phyloP scores from a whole-genome alignment of 306 rosid genomes.

The Cicer yamashitae region DNA sequence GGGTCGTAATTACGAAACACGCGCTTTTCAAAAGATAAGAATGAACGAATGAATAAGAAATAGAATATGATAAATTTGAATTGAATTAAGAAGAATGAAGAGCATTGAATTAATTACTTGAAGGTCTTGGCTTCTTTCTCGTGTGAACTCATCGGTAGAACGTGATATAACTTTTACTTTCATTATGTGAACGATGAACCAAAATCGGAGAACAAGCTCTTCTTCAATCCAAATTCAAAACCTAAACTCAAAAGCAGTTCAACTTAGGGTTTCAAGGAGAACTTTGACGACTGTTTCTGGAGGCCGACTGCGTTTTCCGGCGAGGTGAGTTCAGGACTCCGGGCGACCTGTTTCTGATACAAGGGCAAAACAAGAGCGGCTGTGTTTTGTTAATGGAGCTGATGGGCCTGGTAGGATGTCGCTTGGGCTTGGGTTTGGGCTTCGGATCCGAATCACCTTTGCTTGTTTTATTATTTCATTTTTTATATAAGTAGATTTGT shows the following conservation, averaged over 20 bases:
- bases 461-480: too few species aligned
- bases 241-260: background rate
- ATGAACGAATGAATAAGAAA: background rate
- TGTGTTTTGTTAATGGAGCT: too few species aligned
- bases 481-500: too few species aligned
- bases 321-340: too few species aligned
- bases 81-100: background rate
- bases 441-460: too few species aligned
- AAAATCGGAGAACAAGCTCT: background rate
- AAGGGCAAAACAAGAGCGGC: too few species aligned
- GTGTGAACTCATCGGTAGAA: slow-evolving; percentile 78
- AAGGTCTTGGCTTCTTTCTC: slow-evolving; percentile 93
- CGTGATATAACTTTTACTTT: slow-evolving; percentile 90
- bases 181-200: slow-evolving; percentile 45
- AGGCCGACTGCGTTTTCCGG: too few species aligned
- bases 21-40: slow-evolving; percentile 57
- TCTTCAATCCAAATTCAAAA: slow-evolving; percentile 7
- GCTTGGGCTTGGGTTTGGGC: too few species aligned
- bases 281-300: too few species aligned
- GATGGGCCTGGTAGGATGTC: too few species aligned
- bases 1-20: slow-evolving; percentile 91
- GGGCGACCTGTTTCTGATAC: too few species aligned
- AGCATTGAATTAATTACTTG: slow-evolving; percentile 57
- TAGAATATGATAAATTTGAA: background rate
- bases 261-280: too few species aligned